Base-by-base conservation (phyloP, 306 rosid species). In the Cucurbita moschata region DNA sequence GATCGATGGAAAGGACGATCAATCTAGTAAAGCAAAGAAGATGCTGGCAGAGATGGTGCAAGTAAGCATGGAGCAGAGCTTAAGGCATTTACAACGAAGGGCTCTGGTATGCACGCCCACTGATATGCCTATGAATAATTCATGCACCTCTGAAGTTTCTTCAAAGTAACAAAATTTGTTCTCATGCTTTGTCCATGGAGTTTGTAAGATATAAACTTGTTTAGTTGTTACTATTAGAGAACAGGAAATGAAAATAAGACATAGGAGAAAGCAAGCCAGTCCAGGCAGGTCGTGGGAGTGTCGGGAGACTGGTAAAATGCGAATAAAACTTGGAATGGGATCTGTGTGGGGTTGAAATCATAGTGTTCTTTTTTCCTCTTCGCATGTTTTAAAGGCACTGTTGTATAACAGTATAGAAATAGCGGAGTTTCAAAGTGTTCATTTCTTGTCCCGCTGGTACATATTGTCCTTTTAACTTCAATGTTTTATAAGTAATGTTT, bases 11-110 rank as follows among this genome's bases (percentile, higher is more conserved):
- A 96, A 87, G 15, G 98, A 89, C 42, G 97, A 94, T 19, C 99
- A 94, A 72, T 82, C 90, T 5, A 82, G 89, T 53, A 94, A 91
- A 63, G 99, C 99, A 6, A 91, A 91, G 88, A 94, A 94, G 80
- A 91, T 91, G 95, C 85, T 94, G 21, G 91, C 99, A 15, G 99
- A 94, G 82, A 94, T 94, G 99, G 97, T 94, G 38, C 99, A 94
- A 88, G 97, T 94, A 42, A 94, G 99, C 83, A 94, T 94, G 99
- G 97, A 94, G 43, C 97, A 94, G 75, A 94, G 99, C 78, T 79
- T 94, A 78, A 85, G 96, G 59, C 99, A 94, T 85, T 83, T 93
- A 42, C 99, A 94, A 83, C 89, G 83, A 78, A 82, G 99, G 82
- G 99, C 97, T 74, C 87, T 94, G 30, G 96, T 94, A 56, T 89